Evolutionary conservation across 2,329 filamentous ascomycete species (phyloP).

Genomic region (Monosporascus sp.): DNA sequence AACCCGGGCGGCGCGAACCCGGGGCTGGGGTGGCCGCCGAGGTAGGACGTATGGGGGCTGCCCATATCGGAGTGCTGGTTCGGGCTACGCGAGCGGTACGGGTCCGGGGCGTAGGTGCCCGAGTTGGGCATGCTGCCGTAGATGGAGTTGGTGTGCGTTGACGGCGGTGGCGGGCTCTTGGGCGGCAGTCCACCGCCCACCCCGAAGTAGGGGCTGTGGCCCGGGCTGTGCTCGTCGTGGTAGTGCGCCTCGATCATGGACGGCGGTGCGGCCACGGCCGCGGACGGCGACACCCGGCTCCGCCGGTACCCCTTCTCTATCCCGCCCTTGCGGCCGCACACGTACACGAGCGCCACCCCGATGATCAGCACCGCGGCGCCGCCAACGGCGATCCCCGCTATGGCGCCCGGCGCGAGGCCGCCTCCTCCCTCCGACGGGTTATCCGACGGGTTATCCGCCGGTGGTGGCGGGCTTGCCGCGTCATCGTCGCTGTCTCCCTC

Average conservation of each 20-base stretch:
- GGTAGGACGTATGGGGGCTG: constrained; percentile 14
- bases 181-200: neutral
- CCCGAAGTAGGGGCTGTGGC: neutral
- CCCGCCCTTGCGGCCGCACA: constrained; percentile 39
- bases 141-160: constrained; percentile 4
- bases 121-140: neutral
- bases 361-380: constrained; percentile 38
- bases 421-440: constrained; percentile 13
- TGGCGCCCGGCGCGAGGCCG: constrained; percentile 41
- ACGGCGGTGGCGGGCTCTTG: constrained; percentile 11
- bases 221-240: constrained; percentile 1
- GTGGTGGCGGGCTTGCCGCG: constrained; percentile 8
- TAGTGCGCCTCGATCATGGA: constrained; percentile 24
- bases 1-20: constrained; percentile 4
- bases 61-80: constrained; percentile 8
- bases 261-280: constrained; percentile 8
- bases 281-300: constrained; percentile 9
- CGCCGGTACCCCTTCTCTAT: constrained; percentile 31
- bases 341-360: constrained; percentile 41
- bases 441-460: constrained; percentile 14
- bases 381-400: constrained; percentile 56
- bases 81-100: constrained; percentile 10
- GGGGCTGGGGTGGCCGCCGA: constrained; percentile 10
- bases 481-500: constrained; percentile 12
- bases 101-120: constrained; percentile 1